Evolutionary conservation across 441 rosid species (phyloP), one percentile per base, ranked within the genome.

Genomic region (Euphorbia celastroides): DNA sequence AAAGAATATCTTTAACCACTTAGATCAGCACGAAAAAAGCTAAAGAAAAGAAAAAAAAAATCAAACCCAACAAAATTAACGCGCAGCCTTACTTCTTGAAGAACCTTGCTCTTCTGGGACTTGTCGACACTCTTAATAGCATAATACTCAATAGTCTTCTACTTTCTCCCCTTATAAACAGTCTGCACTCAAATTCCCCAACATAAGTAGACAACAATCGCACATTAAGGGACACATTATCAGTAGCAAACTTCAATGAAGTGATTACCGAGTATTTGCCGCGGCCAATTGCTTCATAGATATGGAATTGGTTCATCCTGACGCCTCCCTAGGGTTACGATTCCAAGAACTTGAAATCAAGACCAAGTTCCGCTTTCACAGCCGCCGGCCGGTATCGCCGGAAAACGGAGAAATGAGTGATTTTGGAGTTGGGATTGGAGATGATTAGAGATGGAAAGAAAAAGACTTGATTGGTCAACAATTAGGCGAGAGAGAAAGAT

Each of bases 81-180:
- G 7, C 3, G 16, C 16, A 46, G 50, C 12, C 80, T 84, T 81
- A 94, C 99, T 85, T 94, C 99, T 66, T 89, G 97, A 70, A 94
- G 97, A 72, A 94, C 88, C 81, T 92, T 92, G 84, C 64, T 84
- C 83, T 85, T 82, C 71, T 87, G 94, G 26, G 99, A 92, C 74
- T 94, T 94, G 2, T 92, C 97, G 2, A 92, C 97, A 71, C 97
- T 89, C 88, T 94, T 94, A 59, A 91, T 81, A 1, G 99, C 97
- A 54, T 84, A 94, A 73, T 91, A 91, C 84, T 91, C 97, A 72
- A 94, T 94, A 52, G 91, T 83, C 86, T 86, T 89, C 96, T 90
- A 91, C 97, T 88, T 91, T 79, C 99, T 85, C 57, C 99, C 99
- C 76, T 94, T 91, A 71, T 91, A 89, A 55, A 94, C 96, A 55